phyloP scores from a whole-genome alignment of 805 yeast species.

The Metschnikowia drakensbergensis region DNA sequence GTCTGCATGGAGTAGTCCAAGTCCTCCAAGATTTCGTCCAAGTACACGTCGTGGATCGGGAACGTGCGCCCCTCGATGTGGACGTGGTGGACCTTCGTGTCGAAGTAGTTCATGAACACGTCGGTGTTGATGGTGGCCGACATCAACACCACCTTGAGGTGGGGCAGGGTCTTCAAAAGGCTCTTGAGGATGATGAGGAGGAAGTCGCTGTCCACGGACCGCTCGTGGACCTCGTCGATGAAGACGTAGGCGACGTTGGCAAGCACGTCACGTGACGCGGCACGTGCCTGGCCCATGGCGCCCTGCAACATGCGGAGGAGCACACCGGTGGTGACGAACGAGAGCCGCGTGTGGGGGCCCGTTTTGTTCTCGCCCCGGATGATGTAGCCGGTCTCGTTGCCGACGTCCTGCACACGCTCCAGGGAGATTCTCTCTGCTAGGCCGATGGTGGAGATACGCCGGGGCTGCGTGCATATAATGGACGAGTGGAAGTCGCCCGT shows the following conservation, averaged over 20 bases:
- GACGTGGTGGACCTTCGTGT: slow-evolving; percentile 49
- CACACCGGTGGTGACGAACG: slow-evolving; percentile 92
- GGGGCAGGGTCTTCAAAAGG: slow-evolving; percentile 46
- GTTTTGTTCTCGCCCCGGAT: slow-evolving; percentile 87
- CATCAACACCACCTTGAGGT: slow-evolving; percentile 75
- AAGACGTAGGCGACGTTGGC: slow-evolving; percentile 64
- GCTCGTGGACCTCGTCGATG: slow-evolving; percentile 95
- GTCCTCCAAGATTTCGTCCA: slow-evolving; percentile 59
- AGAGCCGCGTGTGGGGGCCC: slow-evolving; percentile 57
- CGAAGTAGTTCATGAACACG: slow-evolving; percentile 65
- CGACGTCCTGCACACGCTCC: slow-evolving; percentile 64
- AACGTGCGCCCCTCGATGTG: slow-evolving; percentile 93
- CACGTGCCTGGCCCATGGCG: slow-evolving; percentile 22
- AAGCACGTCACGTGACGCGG: slow-evolving; percentile 23
- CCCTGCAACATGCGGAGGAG: slow-evolving; percentile 78
- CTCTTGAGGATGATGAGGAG: slow-evolving; percentile 71
- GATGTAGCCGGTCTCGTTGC: slow-evolving; percentile 80
- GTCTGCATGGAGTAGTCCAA: slow-evolving; percentile 52
- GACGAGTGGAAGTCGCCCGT: slow-evolving; percentile 49
- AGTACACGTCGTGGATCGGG: slow-evolving; percentile 75
- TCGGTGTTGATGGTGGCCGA: slow-evolving; percentile 85
- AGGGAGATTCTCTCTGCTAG: slow-evolving; percentile 88
- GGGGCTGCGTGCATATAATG: slow-evolving; percentile 89
- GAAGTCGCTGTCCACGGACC: slow-evolving; percentile 88
- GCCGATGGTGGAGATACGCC: slow-evolving; percentile 94